Base-by-base conservation (phyloP, 495 filamentous ascomycete species). In the Hypoxylon fuscum region DNA sequence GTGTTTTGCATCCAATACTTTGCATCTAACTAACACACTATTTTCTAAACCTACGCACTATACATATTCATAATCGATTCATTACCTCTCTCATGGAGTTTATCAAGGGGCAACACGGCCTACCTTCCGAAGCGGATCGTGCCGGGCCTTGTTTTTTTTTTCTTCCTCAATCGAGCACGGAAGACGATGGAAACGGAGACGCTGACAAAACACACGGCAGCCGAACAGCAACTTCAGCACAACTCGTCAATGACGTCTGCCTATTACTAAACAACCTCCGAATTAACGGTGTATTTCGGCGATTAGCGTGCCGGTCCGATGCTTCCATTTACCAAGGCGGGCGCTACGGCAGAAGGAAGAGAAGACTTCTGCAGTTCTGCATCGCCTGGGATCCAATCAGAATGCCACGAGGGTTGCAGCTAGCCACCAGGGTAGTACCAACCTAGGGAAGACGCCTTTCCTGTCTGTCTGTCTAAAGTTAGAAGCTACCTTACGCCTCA, bases 351-450 rank as follows among this genome's bases (percentile, higher is more conserved):
- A 34, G 45, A 40, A 40, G 32, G 43, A 17, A 44, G 14, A 18
- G 22, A 22, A 52, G 40, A 21, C 41, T 18, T 40, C 47, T 50
- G 37, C 44, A 59, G 43, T 52, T 62, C 47, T 62, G 52, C 56
- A 66, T 66, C 20, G 12, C 6, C 41, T 38, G 46, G 22, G 55
- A 55, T 41, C 55, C 57, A 61, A 66, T 66, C 63, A 60, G 32
- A 61, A 47, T 27, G 32, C 21, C 29, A 48, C 22, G 29, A 29
- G 38, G 37, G 38, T 44, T 45, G 35, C 50, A 61, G 25, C 25
- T n/a, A 32, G 40, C 34, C 12, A 25, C 38, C 23, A 18, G 51
- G 43, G 23, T 1, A 2, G 11, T 31, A 23, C 43, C 23, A 31
- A 46, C 23, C 10, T 9, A 23, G 43, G 22, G 31, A 46, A n/a